These are phyloP conservation scores for Ocimum tenuiflorum DNA, from an alignment of 257 asterid species.

Conservation along the genomic window DNA sequence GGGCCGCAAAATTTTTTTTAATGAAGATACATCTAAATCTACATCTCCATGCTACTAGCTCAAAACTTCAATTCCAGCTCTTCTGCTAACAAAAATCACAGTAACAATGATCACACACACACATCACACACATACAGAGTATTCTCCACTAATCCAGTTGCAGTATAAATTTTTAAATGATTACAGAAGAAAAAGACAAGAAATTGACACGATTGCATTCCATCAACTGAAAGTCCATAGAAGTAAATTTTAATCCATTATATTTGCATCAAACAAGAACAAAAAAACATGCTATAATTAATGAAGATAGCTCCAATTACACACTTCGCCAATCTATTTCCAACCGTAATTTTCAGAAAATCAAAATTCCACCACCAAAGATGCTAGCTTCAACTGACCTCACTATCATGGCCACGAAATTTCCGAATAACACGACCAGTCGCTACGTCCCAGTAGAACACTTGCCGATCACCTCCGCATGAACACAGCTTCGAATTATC, in stretches of 20 bases:
- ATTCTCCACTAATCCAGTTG: not conserved
- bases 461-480: conserved; percentile 93
- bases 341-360: conserved; percentile 4
- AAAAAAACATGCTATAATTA: not conserved
- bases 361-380: not conserved
- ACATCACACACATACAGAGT: not conserved
- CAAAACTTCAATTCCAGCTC: not conserved
- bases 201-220: not conserved
- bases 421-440: conserved; percentile 84
- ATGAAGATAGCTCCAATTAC: not conserved
- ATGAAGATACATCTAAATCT: not conserved
- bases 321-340: not conserved
- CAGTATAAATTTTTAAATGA: not conserved
- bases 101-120: not conserved
- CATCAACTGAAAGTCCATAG: conserved; percentile 4
- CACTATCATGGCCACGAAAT: conserved; percentile 98
- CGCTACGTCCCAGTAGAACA: conserved; percentile 97
- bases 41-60: not conserved
- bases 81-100: not conserved
- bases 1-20: not conserved
- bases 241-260: not conserved
- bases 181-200: not conserved
- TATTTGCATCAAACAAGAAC: not conserved
- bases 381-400: conserved; percentile 36
- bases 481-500: conserved; percentile 83